Base-by-base conservation (phyloP, 2,329 filamentous ascomycete species). In the Penicillium olsonii region DNA sequence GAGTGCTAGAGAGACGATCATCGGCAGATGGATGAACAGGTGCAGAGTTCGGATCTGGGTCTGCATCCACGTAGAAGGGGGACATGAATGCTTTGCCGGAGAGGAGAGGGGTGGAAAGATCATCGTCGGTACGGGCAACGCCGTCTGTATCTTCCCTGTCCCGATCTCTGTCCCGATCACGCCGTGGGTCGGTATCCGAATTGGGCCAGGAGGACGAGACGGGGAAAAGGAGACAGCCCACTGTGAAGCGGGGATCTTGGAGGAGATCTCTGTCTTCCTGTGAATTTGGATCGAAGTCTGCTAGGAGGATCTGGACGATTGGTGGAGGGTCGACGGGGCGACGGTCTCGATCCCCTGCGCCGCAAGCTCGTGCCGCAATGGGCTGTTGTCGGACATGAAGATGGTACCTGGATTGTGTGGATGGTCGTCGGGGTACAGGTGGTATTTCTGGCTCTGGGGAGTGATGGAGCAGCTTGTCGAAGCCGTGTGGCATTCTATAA, bases 301-400 rank as follows among this genome's bases (percentile, higher is more conserved):
- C 64, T 14, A 78, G 61, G 27, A 76, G 67, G 44, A 78, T 64
- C 51, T 77, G 75, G 17, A 78, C 56, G 35, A 78, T 75, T 15
- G 75, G 74, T 17, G 75, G 72, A 14, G 75, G 75, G 51, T 78
- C 75, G 24, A 78, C 68, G 4, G 73, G 67, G 38, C 74, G 72
- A 42, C 75, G 68, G 47, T 76, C 75, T 52, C 74, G 67, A 45
- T 77, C 74, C 29, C 74, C 74, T 27, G 74, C 71, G 14, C 74
- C 74, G 57, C 73, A 75, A 26, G 75, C 74, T 49, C 75, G 69
- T 35, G 73, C 74, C 17, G 72, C 73, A 20, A 72, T 59, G 26
- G 75, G 75, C 37, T 78, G 74, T 54, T 78, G 75, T 37, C 75
- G 69, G 22, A 78, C 68, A 37, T 71, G 68, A 7, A 78, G 65